These are phyloP conservation scores for Picocystis sp. DNA, from an alignment of 163 green algal species.

Conservation along the genomic window DNA sequence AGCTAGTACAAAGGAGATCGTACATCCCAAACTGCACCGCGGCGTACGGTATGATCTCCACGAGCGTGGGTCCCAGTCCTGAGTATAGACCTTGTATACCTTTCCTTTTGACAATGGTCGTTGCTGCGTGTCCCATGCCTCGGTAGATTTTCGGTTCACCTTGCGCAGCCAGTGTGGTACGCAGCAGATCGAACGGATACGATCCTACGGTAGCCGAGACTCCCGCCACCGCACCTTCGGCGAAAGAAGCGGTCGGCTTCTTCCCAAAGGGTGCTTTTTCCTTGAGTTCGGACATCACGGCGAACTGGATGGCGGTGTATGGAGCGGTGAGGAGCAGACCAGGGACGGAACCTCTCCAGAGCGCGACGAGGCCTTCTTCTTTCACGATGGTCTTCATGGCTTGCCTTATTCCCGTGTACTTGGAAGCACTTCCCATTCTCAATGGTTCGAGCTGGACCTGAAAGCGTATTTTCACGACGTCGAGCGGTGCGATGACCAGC, in stretches of 20 bases:
- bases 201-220: slow-evolving; percentile 70
- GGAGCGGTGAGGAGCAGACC: slow-evolving; percentile 81
- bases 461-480: slow-evolving; percentile 96
- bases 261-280: slow-evolving; percentile 11
- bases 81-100: slow-evolving; percentile 71
- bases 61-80: slow-evolving; percentile 72
- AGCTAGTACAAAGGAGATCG: slow-evolving; percentile 29
- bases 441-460: slow-evolving; percentile 32
- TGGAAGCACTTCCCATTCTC: slow-evolving; percentile 19
- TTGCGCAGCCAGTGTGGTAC: slow-evolving; percentile 88
- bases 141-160: slow-evolving; percentile 63
- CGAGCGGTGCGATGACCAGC: slow-evolving; percentile 71
- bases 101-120: slow-evolving; percentile 40
- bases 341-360: slow-evolving; percentile 88
- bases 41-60: slow-evolving; percentile 96
- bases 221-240: slow-evolving; percentile 64
- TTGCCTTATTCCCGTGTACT: slow-evolving; percentile 81
- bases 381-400: slow-evolving; percentile 61
- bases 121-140: slow-evolving; percentile 52
- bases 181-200: slow-evolving; percentile 95
- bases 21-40: slow-evolving; percentile 85
- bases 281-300: slow-evolving; percentile 62
- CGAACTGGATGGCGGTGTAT: slow-evolving; percentile 95
- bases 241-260: slow-evolving; percentile 46
- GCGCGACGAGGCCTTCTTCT: slow-evolving; percentile 74